Percentiles rank a stretch among this genome's conserved stretches.
Conservation (phyloP, 2,329 filamentous ascomycete species). For the Fusarium oligoseptatum region DNA sequence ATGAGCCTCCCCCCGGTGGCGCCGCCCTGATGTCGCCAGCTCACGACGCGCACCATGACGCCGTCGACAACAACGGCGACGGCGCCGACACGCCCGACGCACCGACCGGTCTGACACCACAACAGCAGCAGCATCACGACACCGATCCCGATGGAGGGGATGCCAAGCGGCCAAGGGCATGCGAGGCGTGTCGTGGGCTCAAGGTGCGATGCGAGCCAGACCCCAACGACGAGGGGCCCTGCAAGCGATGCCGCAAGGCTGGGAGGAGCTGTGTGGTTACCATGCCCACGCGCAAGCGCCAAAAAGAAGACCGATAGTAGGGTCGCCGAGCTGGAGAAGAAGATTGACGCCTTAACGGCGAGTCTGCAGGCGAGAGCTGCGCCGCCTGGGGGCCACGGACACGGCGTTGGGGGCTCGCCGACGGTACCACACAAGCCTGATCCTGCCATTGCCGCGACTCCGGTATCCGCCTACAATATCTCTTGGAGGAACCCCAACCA, state of each 20-base stretch:
- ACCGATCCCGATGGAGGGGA: conserved; percentile 55
- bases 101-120: conserved; percentile 37
- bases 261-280: conserved; percentile 84
- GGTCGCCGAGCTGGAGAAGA: conserved; percentile 91
- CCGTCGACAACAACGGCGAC: conserved; percentile 28
- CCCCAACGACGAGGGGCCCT: conserved; percentile 72
- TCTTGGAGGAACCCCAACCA: conserved; percentile 24
- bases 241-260: conserved; percentile 84
- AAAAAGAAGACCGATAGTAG: conserved; percentile 92
- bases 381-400: conserved; percentile 28
- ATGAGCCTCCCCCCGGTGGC: conserved; percentile 20
- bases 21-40: conserved; percentile 24
- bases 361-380: conserved; percentile 73
- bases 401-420: conserved; percentile 23
- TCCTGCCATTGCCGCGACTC: conserved; percentile 15
- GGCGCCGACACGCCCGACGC: conserved; percentile 42
- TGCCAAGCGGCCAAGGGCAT: conserved; percentile 77
- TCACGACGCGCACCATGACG: conserved; percentile 23
- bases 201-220: conserved; percentile 91
- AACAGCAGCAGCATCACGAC: conserved; percentile 34
- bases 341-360: conserved; percentile 89
- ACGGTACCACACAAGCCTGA: conserved; percentile 21
- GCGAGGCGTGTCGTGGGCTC: conserved; percentile 80
- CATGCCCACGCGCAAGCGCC: conserved; percentile 79
- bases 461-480: conserved; percentile 15